Conservation (phyloP, 2,329 filamentous ascomycete genomes). For the Trichoderma asperellum region DNA sequence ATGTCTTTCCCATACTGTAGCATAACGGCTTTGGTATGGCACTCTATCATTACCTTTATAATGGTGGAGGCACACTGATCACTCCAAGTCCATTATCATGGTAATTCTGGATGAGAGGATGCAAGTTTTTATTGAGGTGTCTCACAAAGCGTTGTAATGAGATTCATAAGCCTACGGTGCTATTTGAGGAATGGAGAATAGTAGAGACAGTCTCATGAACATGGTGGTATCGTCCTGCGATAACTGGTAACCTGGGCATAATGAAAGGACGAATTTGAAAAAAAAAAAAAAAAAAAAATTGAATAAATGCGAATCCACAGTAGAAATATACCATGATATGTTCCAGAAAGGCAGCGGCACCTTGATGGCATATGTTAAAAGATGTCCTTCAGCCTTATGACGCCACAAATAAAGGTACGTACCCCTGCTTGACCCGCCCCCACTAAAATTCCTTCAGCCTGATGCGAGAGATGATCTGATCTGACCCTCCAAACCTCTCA, state of each 20-base stretch:
- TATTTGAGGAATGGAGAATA: too few relatives aligned
- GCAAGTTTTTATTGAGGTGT: neutral
- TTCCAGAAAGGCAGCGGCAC: neutral
- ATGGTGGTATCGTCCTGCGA: too few relatives aligned
- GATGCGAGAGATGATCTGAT: slow-evolving; percentile 24
- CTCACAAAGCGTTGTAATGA: neutral
- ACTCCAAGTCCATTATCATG: neutral
- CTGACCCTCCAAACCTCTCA: neutral
- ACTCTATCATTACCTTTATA: neutral
- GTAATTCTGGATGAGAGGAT: neutral
- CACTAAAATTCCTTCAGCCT: slow-evolving; percentile 28
- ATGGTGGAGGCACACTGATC: neutral
- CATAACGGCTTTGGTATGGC: neutral
- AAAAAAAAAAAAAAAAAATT: too few relatives aligned
- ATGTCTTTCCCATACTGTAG: neutral
- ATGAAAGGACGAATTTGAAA: too few relatives aligned
- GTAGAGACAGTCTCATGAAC: too few relatives aligned
- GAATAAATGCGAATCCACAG: too few relatives aligned
- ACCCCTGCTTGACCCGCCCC: neutral
- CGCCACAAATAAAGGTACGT: slow-evolving; percentile 20
- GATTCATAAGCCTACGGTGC: neutral
- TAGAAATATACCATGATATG: neutral
- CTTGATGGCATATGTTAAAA: slow-evolving; percentile 4
- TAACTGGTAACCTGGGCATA: too few relatives aligned
- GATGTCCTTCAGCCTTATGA: slow-evolving; percentile 25